phyloP scores from a whole-genome alignment of 1,284 basidiomycete genomes.

The Cutaneotrichosporon curvatum region DNA sequence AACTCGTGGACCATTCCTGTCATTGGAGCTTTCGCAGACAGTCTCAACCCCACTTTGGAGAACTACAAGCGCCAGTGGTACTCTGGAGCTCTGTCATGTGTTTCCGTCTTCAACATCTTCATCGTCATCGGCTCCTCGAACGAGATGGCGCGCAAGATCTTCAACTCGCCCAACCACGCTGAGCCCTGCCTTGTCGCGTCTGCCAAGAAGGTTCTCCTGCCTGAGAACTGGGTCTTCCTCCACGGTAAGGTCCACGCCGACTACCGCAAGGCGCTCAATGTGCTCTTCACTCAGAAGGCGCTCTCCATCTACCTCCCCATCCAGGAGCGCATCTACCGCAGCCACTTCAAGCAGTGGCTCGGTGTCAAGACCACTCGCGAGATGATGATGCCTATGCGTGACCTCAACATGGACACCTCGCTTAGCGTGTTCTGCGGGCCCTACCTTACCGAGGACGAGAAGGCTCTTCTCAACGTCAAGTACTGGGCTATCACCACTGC shows the following conservation, averaged over 20 bases:
- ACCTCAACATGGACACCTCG: conserved; percentile 96
- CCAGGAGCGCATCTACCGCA: conserved; percentile 78
- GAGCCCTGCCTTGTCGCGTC: conserved; percentile 92
- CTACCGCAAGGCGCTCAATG: conserved; percentile 85
- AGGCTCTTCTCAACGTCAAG: conserved; percentile 76
- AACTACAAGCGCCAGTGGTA: conserved; percentile 85
- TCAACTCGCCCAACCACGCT: conserved; percentile 81
- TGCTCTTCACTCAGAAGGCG: conserved; percentile 88
- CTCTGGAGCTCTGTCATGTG: conserved; percentile 70
- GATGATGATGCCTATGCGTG: conserved; percentile 86
- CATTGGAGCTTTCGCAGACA: conserved; percentile 88
- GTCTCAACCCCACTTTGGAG: conserved; percentile 77
- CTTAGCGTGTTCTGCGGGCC: conserved; percentile 89
- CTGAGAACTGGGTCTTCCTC: conserved; percentile 97
- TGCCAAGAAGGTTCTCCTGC: conserved; percentile 77
- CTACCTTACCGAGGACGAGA: conserved; percentile 75
- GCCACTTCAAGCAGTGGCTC: conserved; percentile 69
- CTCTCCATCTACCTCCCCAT: conserved; percentile 82
- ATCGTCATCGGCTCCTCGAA: conserved; percentile 94
- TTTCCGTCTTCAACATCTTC: conserved; percentile 96
- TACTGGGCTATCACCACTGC: conserved; percentile 96
- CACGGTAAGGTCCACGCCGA: conserved; percentile 90
- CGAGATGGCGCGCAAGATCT: conserved; percentile 81
- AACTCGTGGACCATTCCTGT: conserved; percentile 85
- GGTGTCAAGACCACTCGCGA: conserved; percentile 48